Conservation (phyloP, 164 flowering plant species). For the Nelumbo lutea region DNA sequence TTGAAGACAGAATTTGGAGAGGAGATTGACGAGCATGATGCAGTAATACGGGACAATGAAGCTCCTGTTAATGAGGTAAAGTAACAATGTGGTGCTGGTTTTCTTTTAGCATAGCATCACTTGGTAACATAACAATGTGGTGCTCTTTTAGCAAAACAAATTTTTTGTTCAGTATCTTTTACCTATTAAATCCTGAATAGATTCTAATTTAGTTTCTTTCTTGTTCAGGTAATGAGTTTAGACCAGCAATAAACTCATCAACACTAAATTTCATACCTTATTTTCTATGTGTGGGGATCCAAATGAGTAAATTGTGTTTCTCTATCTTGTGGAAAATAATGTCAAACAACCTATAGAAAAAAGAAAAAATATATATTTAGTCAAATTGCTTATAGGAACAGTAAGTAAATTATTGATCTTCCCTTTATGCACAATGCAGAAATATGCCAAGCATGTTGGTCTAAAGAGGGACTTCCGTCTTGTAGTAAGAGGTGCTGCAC, state of each 20-base stretch:
- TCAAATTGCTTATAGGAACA: not conserved
- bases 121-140: not conserved
- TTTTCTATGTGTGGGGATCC: not conserved
- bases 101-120: not conserved
- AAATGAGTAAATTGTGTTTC: not conserved
- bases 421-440: constrained; percentile 36
- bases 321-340: not conserved
- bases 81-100: not conserved
- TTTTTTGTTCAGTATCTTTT: no score
- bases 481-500: constrained; percentile 95
- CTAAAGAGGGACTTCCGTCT: constrained; percentile 94
- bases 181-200: not conserved
- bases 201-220: not conserved
- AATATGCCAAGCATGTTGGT: constrained; percentile 94
- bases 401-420: constrained; percentile 2
- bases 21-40: constrained; percentile 96
- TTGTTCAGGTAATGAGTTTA: not conserved
- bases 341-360: not conserved
- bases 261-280: no score
- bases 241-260: not conserved
- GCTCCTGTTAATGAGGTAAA: constrained; percentile 94
- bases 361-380: not conserved
- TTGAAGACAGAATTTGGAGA: constrained; percentile 88
- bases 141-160: not conserved
- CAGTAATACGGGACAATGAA: constrained; percentile 92